These are phyloP conservation scores for Blastobotrys malaysiensis DNA, from an alignment of 1,139 yeast genomes.

Conservation along the genomic window DNA sequence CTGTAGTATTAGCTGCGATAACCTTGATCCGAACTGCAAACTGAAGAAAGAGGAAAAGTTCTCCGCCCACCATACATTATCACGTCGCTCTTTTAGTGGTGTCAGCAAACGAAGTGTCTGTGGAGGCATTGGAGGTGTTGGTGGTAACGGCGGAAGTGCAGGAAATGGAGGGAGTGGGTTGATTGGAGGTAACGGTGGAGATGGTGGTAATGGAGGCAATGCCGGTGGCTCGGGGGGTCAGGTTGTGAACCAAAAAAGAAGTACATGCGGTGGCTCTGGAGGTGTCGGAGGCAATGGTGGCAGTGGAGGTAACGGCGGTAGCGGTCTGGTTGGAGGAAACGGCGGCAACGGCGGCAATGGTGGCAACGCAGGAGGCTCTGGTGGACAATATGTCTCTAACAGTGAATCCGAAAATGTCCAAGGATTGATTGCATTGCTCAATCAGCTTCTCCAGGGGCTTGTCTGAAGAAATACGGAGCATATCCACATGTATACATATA, in stretches of 20 bases:
- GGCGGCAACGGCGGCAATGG: neutral
- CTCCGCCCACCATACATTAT: neutral
- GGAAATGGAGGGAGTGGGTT: neutral
- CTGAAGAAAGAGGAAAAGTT: neutral
- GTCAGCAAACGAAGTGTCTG: neutral
- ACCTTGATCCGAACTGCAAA: neutral
- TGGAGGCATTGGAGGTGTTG: neutral
- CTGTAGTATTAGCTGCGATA: neutral
- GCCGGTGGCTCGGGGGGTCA: neutral
- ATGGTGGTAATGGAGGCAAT: neutral
- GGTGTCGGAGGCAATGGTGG: neutral
- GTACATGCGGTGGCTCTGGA: neutral
- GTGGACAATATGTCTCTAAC: neutral
- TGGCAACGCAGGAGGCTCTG: neutral
- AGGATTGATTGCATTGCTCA: neutral
- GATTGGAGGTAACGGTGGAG: neutral
- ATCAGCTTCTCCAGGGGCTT: neutral
- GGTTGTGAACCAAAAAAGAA: neutral
- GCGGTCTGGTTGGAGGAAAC: neutral
- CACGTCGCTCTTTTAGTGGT: neutral
- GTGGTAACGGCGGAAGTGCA: neutral
- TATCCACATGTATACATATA: neutral
- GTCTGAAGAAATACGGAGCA: no score
- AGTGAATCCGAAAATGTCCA: neutral
- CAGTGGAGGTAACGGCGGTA: neutral